Percentiles rank a stretch among this genome's conserved stretches.
Evolutionary conservation across 2,329 filamentous ascomycete genomes (phyloP).

Genomic region (Xylaria sp.): DNA sequence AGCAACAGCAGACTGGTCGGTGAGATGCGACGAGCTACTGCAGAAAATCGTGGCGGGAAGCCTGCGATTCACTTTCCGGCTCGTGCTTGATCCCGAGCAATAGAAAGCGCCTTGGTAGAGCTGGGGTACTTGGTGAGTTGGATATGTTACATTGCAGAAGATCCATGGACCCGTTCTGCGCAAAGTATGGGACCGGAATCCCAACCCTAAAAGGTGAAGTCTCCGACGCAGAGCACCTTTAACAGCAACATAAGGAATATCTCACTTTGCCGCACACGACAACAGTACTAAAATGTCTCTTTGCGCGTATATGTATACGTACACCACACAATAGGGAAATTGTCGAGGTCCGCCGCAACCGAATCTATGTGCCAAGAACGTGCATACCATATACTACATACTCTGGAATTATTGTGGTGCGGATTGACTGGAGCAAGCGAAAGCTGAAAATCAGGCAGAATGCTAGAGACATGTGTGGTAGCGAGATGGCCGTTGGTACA

Average conservation of each 20-base stretch:
- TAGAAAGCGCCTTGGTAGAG: slow-evolving; percentile 10
- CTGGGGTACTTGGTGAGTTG: slow-evolving; percentile 30
- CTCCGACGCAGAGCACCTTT: slow-evolving; percentile 37
- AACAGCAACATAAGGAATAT: slow-evolving; percentile 31
- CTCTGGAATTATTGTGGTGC: slow-evolving; percentile 1
- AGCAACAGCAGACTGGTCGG: neutral
- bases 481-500: neutral
- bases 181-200: slow-evolving; percentile 29
- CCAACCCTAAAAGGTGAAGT: slow-evolving; percentile 33
- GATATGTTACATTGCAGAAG: slow-evolving; percentile 32
- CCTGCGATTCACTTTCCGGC: slow-evolving; percentile 23
- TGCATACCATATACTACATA: neutral
- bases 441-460: slow-evolving; percentile 1
- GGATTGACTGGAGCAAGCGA: slow-evolving; percentile 6
- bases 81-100: slow-evolving; percentile 19
- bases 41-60: slow-evolving; percentile 17
- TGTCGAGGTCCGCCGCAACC: slow-evolving; percentile 16
- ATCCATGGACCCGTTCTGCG: slow-evolving; percentile 30
- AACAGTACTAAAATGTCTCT: neutral
- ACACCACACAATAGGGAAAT: neutral
- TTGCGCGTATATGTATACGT: slow-evolving; percentile 7
- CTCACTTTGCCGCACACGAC: slow-evolving; percentile 23
- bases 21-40: slow-evolving; percentile 11
- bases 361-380: slow-evolving; percentile 28
- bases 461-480: neutral